Evolutionary conservation across 495 filamentous ascomycete species (phyloP).

Genomic region (Trichoderma parareesei): DNA sequence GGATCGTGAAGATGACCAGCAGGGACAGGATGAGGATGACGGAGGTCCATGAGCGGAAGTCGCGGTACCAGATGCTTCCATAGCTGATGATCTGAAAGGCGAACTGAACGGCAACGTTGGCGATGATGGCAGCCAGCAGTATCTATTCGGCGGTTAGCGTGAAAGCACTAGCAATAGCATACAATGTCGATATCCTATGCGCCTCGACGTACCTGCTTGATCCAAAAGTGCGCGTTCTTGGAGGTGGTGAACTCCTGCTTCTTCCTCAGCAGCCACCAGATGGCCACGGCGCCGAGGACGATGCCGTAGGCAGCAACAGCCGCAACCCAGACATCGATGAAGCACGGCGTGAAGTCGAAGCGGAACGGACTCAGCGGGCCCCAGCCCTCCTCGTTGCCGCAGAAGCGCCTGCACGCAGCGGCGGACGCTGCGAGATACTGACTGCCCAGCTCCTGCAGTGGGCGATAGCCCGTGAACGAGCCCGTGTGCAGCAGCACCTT

Average conservation of each 20-base stretch:
- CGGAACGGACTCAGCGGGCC: conserved; percentile 76
- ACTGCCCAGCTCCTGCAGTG: conserved; percentile 29
- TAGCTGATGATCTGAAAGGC: conserved; percentile 68
- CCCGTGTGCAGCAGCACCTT: conserved; percentile 41
- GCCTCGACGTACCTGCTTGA: conserved; percentile 62
- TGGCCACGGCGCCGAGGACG: conserved; percentile 62
- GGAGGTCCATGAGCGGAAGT: conserved; percentile 91
- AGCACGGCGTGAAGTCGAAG: conserved; percentile 95
- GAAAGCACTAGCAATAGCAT: background rate
- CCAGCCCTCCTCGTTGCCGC: conserved; percentile 87
- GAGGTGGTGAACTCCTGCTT: conserved; percentile 58
- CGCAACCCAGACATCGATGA: conserved; percentile 78
- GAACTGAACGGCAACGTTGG: conserved; percentile 62
- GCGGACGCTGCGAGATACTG: conserved; percentile 39
- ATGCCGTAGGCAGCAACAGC: conserved; percentile 70
- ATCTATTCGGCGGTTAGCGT: conserved; percentile 38
- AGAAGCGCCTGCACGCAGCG: conserved; percentile 51
- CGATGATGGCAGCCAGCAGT: conserved; percentile 60
- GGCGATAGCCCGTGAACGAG: conserved; percentile 44
- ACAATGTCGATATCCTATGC: background rate
- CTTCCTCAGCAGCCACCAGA: conserved; percentile 53
- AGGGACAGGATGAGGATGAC: conserved; percentile 69
- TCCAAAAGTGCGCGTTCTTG: conserved; percentile 94
- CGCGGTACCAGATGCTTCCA: conserved; percentile 59
- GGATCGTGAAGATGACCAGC: conserved; percentile 70